Percentiles rank a stretch among this genome's conserved stretches.
phyloP scores from a whole-genome alignment of 1,139 yeast species.

The Scheffersomyces parashehatae region DNA sequence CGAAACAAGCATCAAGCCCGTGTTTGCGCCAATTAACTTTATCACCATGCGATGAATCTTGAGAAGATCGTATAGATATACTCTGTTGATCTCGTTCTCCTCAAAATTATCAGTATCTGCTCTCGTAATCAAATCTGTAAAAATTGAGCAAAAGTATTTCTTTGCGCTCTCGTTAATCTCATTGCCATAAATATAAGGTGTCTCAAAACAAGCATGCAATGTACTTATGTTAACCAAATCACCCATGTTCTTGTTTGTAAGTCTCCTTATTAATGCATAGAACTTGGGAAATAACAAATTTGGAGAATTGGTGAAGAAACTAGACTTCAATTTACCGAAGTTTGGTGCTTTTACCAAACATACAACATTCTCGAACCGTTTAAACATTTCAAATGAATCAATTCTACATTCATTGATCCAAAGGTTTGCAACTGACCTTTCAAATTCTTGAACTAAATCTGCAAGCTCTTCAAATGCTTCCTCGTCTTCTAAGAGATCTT shows the following conservation, averaged over 20 bases:
- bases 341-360: background rate
- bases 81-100: conserved; percentile 7
- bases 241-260: conserved; percentile 1
- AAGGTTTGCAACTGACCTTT: conserved; percentile 12
- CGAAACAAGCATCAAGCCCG: background rate
- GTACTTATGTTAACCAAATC: conserved; percentile 2
- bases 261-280: conserved; percentile 15
- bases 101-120: conserved; percentile 3
- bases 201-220: conserved; percentile 5
- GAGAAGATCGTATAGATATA: conserved; percentile 5
- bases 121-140: conserved; percentile 5
- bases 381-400: conserved; percentile 11
- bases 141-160: conserved; percentile 6
- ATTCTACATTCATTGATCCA: conserved; percentile 21
- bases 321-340: conserved; percentile 1
- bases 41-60: conserved; percentile 1
- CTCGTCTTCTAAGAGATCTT: background rate
- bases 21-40: background rate
- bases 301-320: conserved; percentile 22
- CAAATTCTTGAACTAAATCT: conserved; percentile 9
- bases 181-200: conserved; percentile 2
- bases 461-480: background rate
- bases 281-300: conserved; percentile 27
- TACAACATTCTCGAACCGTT: conserved; percentile 23
- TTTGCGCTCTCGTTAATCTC: conserved; percentile 1